These are phyloP conservation scores for Ascochyta pisi DNA, from an alignment of 2,329 filamentous ascomycete genomes.

Conservation along the genomic window DNA sequence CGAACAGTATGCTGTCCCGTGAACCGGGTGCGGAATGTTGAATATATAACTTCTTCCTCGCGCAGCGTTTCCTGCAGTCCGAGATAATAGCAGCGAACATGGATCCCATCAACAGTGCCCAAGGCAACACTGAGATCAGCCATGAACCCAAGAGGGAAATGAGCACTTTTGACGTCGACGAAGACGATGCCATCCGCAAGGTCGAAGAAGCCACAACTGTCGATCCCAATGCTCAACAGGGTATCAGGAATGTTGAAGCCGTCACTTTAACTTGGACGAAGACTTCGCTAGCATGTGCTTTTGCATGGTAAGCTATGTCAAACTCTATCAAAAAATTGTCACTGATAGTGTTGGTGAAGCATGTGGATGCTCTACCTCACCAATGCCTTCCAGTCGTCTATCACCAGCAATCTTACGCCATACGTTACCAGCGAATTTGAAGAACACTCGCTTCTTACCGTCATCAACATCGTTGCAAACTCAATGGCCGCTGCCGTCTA, in stretches of 20 bases:
- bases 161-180: constrained; percentile 20
- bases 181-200: constrained; percentile 26
- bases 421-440: constrained; percentile 43
- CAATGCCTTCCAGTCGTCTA: constrained; percentile 52
- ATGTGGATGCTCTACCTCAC: constrained; percentile 50
- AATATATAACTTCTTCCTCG: constrained; percentile 1
- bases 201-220: constrained; percentile 22
- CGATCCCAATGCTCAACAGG: constrained; percentile 35
- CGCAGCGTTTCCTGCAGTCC: not conserved
- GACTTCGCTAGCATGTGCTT: constrained; percentile 41
- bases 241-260: constrained; percentile 47
- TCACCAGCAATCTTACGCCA: constrained; percentile 43
- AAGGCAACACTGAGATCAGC: constrained; percentile 6
- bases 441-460: constrained; percentile 35
- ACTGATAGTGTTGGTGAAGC: constrained; percentile 11
- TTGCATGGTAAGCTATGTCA: constrained; percentile 38
- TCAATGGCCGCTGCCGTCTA: constrained; percentile 43
- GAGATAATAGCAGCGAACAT: constrained; percentile 9
- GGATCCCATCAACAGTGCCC: constrained; percentile 5
- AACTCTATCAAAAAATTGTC: not conserved
- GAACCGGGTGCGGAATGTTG: not conserved
- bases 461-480: constrained; percentile 35
- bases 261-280: constrained; percentile 49
- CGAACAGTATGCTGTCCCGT: not conserved
- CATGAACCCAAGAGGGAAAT: constrained; percentile 20